Evolutionary conservation across 345 rosid species (phyloP).

Genomic region (Arabidopsis suecica): DNA sequence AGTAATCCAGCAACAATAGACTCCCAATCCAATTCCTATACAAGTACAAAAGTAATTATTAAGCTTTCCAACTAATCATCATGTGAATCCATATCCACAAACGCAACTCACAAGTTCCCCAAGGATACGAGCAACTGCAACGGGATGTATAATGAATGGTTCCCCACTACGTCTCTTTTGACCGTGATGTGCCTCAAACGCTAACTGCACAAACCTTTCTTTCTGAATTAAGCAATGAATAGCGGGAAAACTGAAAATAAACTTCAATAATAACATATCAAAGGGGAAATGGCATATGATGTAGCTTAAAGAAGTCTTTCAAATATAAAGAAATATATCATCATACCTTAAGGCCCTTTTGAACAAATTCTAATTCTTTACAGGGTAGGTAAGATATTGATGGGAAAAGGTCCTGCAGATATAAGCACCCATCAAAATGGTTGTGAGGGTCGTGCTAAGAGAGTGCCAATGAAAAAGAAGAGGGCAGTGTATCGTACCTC

Average conservation of each 20-base stretch:
- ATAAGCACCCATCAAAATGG: conserved; percentile 25
- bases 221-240: conserved; percentile 36
- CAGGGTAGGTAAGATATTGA: conserved; percentile 75
- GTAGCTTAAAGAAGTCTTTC: conserved; percentile 22
- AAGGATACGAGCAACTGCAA: conserved; percentile 95
- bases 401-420: conserved; percentile 53
- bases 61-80: conserved; percentile 30
- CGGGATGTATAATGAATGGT: conserved; percentile 96
- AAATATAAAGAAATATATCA: conserved; percentile 26
- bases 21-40: conserved; percentile 98
- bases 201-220: conserved; percentile 68
- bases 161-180: conserved; percentile 98
- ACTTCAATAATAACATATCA: conserved; percentile 13
- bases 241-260: conserved; percentile 18
- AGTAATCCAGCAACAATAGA: conserved; percentile 95
- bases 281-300: conserved; percentile 12
- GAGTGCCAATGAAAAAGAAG: conserved; percentile 14
- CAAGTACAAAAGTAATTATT: conserved; percentile 36
- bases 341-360: conserved; percentile 77
- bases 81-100: conserved; percentile 29
- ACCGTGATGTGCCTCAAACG: conserved; percentile 97
- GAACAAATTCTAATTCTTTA: conserved; percentile 83
- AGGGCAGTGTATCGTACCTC: conserved; percentile 61
- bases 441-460: background rate
- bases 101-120: conserved; percentile 90